These are phyloP conservation scores for Leccinum huronense DNA, from an alignment of 1,284 basidiomycete species.

Conservation along the genomic window DNA sequence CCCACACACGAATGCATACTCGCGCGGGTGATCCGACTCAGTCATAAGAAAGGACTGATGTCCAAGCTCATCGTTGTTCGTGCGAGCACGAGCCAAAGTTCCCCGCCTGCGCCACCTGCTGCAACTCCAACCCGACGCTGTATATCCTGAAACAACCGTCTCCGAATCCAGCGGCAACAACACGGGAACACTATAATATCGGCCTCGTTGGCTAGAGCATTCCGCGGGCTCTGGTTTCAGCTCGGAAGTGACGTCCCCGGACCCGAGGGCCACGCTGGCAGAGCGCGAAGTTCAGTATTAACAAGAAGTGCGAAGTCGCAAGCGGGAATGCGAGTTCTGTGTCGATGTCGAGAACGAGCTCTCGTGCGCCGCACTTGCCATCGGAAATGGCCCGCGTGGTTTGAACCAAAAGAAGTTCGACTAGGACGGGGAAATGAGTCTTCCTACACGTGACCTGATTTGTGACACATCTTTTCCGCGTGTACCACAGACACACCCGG, in stretches of 20 bases:
- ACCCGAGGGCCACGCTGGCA: conserved; percentile 31
- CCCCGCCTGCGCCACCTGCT: conserved; percentile 24
- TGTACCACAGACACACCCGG: neutral
- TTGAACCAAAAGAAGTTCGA: neutral
- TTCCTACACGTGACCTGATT: conserved; percentile 24
- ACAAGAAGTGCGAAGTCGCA: conserved; percentile 32
- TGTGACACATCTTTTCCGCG: conserved; percentile 1
- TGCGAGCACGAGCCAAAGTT: conserved; percentile 30
- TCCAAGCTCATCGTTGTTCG: conserved; percentile 42
- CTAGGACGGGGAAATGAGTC: neutral
- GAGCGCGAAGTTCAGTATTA: conserved; percentile 33
- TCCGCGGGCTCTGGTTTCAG: conserved; percentile 4
- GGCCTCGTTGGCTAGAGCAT: neutral
- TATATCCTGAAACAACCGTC: conserved; percentile 36
- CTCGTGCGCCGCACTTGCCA: neutral
- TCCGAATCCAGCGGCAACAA: conserved; percentile 6
- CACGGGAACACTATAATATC: neutral
- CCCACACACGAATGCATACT: neutral
- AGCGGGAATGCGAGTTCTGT: conserved; percentile 11
- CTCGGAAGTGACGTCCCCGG: conserved; percentile 18
- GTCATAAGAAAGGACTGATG: conserved; percentile 47
- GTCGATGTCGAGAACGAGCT: neutral
- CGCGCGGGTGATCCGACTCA: conserved; percentile 18
- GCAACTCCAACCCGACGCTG: conserved; percentile 30
- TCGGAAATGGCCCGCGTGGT: too few relatives aligned